Evolutionary conservation across 768 basidiomycete genomes (phyloP), one percentile per base, ranked within the genome.

Genomic region (Pholiota molesta): DNA sequence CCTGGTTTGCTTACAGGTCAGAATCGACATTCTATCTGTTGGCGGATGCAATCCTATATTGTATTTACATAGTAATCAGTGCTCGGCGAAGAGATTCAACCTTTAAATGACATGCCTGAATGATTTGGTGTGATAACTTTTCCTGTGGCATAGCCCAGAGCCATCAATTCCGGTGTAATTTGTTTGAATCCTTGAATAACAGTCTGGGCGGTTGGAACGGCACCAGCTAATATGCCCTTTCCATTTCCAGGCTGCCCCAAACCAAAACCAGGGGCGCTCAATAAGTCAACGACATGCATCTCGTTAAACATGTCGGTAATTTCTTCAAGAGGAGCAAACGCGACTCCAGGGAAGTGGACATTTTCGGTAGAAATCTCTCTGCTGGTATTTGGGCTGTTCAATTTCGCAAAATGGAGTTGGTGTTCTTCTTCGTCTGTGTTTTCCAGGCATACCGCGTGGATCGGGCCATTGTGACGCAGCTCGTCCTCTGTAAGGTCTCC

Each of bases 151-250:
- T 84, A 93, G 11, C 92, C 90, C 26, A 94, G 72, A 0, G 88
- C 85, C 86, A 94, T 83, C 37, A 94, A 79, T 67, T 92, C 83
- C 0, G 91, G 91, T 0, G 91, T 92, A 47, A 94, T 82, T 69
- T 88, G 80, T 63, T 84, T 78, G 7, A 92, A 75, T 6, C 92
- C 93, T 5, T 84, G 78, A 19, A 90, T 73, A 29, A 94, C 82
- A 0, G 90, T 86, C 73, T 86, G 85, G 5, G 92, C 83, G 2
- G 88, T 92, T 5, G 92, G 93, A 13, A 94, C 73, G 3, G 91
- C 84, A 5, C 92, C 92, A 14, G 89, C 84, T 29, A 94, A 77
- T 16, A 92, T 69, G 2, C 92, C 92, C 9, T 79, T 71, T 1
- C 83, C 86, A 64, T 85, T 79, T n/a, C 80, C 89, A n/a, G 90